Evolutionary conservation across 176 grass and related monocot species (phyloP).

Genomic region (Poa pratensis): DNA sequence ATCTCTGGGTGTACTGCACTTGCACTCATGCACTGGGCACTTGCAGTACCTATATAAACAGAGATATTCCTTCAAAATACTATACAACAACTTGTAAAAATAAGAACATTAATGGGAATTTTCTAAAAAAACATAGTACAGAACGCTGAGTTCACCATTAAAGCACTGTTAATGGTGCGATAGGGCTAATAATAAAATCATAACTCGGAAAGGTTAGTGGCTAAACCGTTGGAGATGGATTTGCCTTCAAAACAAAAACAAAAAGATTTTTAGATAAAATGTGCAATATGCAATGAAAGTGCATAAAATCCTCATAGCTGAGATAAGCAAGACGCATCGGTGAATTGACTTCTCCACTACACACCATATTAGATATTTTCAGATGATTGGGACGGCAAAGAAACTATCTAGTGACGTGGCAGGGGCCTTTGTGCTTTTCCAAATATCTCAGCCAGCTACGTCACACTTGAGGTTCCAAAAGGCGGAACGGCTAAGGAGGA

Average conservation of each 20-base stretch:
- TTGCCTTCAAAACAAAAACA: not conserved
- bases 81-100: not conserved
- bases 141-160: not conserved
- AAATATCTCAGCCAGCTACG: conserved; percentile 37
- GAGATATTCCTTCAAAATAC: not conserved
- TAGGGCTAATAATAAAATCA: not conserved
- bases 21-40: not conserved
- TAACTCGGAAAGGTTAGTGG: not conserved
- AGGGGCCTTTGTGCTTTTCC: conserved; percentile 60
- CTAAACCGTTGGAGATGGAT: not conserved
- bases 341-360: too few species aligned
- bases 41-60: not conserved
- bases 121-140: not conserved
- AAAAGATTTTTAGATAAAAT: not conserved
- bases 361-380: conserved; percentile 21
- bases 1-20: not conserved
- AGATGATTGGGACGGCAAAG: conserved; percentile 24
- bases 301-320: not conserved
- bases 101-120: not conserved
- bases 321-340: not conserved
- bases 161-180: not conserved
- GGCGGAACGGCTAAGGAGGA: conserved; percentile 36
- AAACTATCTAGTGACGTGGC: conserved; percentile 67
- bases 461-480: conserved; percentile 59
- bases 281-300: not conserved